phyloP scores from a whole-genome alignment of 2,329 filamentous ascomycete species.

The Beauveria rudraprayagi region DNA sequence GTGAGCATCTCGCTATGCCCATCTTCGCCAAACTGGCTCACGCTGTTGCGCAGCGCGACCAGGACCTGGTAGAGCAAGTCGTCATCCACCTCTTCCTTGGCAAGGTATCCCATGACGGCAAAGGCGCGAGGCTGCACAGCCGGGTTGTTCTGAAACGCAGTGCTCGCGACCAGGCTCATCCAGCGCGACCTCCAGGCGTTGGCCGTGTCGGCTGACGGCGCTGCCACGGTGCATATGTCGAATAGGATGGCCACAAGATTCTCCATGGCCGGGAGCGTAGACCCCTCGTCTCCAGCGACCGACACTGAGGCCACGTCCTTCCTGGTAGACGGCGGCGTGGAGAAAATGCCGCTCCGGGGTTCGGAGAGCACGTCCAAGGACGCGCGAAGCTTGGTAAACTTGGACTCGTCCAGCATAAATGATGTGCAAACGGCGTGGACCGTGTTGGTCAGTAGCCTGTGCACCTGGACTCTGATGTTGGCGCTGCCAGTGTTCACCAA shows the following conservation, averaged over 20 bases:
- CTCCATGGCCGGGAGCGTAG: conserved; percentile 49
- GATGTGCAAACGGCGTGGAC: conserved; percentile 61
- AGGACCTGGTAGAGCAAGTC: conserved; percentile 64
- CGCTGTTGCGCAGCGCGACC: conserved; percentile 57
- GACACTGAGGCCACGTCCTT: conserved; percentile 48
- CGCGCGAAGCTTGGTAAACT: conserved; percentile 45
- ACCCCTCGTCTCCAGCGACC: conserved; percentile 44
- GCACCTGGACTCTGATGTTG: conserved; percentile 50
- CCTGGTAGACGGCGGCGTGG: conserved; percentile 34
- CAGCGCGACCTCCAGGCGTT: conserved; percentile 64
- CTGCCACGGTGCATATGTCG: conserved; percentile 55
- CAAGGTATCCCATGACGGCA: conserved; percentile 62
- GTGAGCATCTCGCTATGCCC: conserved; percentile 60
- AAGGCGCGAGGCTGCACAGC: conserved; percentile 63
- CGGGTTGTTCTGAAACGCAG: conserved; percentile 65
- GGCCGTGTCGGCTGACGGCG: conserved; percentile 55
- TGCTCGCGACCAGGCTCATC: conserved; percentile 67
- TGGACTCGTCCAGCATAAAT: conserved; percentile 53
- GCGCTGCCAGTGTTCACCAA: conserved; percentile 55
- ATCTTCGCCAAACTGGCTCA: conserved; percentile 57
- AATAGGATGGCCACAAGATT: conserved; percentile 53
- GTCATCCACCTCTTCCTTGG: conserved; percentile 64
- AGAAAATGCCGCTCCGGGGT: conserved; percentile 49
- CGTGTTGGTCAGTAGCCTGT: conserved; percentile 57
- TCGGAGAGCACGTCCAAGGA: conserved; percentile 54